Conservation (phyloP, 2,329 filamentous ascomycete species). For the Fusarium fujikuroi region DNA sequence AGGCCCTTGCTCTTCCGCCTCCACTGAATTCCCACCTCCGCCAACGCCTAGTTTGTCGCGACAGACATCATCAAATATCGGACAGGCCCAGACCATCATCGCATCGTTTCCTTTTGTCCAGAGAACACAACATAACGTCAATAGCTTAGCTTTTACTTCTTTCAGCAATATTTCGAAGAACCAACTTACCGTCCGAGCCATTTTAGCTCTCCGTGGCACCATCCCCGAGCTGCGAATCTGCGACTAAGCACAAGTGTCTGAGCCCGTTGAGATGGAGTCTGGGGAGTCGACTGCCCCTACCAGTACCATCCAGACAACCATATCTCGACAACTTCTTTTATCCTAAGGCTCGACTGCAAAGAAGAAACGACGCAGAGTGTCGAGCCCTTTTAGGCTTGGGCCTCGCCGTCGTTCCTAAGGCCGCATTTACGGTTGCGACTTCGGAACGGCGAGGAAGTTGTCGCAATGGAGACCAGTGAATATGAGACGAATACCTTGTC, state of each 20-base stretch:
- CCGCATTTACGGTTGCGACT: constrained; percentile 44
- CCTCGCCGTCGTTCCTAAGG: constrained; percentile 38
- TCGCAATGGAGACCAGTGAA: constrained; percentile 72
- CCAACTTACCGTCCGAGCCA: constrained; percentile 8
- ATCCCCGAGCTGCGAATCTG: constrained; percentile 38
- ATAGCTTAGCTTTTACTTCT: constrained; percentile 22
- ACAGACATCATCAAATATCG: constrained; percentile 38
- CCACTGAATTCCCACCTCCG: constrained; percentile 42
- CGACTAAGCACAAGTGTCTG: constrained; percentile 38
- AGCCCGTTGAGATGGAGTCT: constrained; percentile 55
- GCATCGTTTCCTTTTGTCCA: constrained; percentile 13
- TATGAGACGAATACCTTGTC: constrained; percentile 71
- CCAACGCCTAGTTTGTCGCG: constrained; percentile 35
- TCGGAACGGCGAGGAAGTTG: constrained; percentile 47
- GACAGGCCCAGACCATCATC: constrained; percentile 15
- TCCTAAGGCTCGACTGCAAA: background rate
- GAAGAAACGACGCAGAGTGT: constrained; percentile 5
- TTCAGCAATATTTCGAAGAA: background rate
- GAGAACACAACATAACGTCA: constrained; percentile 1
- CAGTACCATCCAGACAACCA: constrained; percentile 34
- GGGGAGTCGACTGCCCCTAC: constrained; percentile 41
- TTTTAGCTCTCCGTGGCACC: constrained; percentile 33
- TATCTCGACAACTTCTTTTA: constrained; percentile 28
- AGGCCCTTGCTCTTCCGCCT: constrained; percentile 42
- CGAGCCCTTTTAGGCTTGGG: constrained; percentile 29